A percentile compares a stretch with the other conserved stretches of the same genome.
Evolutionary conservation across 768 basidiomycete genomes (phyloP).

Genomic region (Tulasnella sp.): DNA sequence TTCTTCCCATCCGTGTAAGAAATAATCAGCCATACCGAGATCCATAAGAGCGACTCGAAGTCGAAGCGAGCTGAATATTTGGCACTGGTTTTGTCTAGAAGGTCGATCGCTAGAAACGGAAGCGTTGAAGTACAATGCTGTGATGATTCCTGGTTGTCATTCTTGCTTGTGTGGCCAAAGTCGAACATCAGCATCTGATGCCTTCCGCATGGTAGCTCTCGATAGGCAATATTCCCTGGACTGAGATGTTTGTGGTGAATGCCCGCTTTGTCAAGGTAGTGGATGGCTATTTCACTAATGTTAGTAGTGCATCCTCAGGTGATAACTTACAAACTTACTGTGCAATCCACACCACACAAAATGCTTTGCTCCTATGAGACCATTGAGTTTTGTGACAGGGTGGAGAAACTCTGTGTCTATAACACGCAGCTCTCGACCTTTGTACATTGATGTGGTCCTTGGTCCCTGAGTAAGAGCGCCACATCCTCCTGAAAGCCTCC

Average conservation of each 20-base stretch:
- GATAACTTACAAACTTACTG: background rate
- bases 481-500: background rate
- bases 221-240: background rate
- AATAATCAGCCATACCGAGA: background rate
- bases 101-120: background rate
- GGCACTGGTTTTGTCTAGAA: background rate
- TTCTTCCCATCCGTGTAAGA: too few species aligned
- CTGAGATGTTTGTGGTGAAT: conserved; percentile 2
- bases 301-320: background rate
- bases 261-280: background rate
- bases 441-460: background rate
- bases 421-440: conserved; percentile 3
- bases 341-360: background rate
- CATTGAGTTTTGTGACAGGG: background rate
- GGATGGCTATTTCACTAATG: background rate
- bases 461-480: background rate
- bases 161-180: background rate
- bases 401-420: background rate
- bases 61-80: background rate
- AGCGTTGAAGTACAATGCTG: background rate
- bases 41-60: background rate
- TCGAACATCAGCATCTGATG: background rate
- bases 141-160: background rate
- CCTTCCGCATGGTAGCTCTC: background rate
- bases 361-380: background rate